Conservation (phyloP, 2,329 filamentous ascomycete genomes). For the Fusarium protoensiforme region DNA sequence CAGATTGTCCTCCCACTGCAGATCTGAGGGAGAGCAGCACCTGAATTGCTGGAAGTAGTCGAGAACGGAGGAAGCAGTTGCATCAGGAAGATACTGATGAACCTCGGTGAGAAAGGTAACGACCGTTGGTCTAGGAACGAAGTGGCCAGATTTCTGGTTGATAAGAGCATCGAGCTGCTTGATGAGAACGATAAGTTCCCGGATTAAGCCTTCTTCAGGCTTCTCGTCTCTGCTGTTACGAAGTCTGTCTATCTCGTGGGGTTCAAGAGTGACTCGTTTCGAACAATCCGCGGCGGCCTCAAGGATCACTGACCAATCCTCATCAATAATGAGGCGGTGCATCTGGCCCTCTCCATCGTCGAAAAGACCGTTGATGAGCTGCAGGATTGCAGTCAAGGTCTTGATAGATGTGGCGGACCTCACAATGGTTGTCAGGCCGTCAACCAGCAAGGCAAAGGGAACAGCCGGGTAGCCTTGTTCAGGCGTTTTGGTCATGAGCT, state of each 20-base stretch:
- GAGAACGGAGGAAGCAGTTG: constrained; percentile 71
- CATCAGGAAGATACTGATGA: constrained; percentile 71
- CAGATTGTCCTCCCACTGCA: constrained; percentile 74
- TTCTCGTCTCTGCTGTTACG: constrained; percentile 42
- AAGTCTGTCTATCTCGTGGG: constrained; percentile 41
- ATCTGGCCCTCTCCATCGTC: constrained; percentile 62
- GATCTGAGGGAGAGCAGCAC: constrained; percentile 77
- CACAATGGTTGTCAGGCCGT: constrained; percentile 65
- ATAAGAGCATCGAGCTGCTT: constrained; percentile 61
- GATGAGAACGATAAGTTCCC: constrained; percentile 59
- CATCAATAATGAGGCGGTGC: constrained; percentile 68
- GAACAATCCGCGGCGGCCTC: constrained; percentile 68
- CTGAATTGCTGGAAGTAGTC: constrained; percentile 76
- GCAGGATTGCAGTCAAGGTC: constrained; percentile 60
- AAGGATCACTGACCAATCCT: constrained; percentile 73
- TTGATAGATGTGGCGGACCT: constrained; percentile 57
- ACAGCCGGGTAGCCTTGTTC: constrained; percentile 70
- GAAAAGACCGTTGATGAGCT: constrained; percentile 67
- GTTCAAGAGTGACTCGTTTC: constrained; percentile 42
- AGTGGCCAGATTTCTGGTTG: constrained; percentile 59
- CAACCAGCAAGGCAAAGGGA: constrained; percentile 68
- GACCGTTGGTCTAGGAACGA: constrained; percentile 73
- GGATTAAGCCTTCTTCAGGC: constrained; percentile 52
- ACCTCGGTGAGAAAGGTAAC: constrained; percentile 74
- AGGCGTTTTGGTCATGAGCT: constrained; percentile 68